Evolutionary conservation across 108 stramenopile genomes (phyloP).

Genomic region (Cyclotella cryptica): DNA sequence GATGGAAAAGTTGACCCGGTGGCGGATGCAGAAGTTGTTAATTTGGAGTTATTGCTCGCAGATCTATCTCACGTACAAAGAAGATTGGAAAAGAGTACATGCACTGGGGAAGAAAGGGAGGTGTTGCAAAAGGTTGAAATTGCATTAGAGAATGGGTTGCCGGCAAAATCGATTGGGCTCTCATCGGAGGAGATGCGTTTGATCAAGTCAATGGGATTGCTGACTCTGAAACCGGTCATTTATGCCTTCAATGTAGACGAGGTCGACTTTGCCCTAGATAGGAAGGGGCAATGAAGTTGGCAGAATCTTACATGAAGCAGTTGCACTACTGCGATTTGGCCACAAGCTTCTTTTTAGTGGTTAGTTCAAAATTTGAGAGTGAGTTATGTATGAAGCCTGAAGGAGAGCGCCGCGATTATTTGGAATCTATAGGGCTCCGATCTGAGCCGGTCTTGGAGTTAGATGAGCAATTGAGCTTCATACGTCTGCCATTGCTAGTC

Average conservation of each 20-base stretch:
- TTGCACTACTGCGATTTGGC: slow-evolving; percentile 55
- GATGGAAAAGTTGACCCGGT: slow-evolving; percentile 90
- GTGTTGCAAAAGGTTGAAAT: slow-evolving; percentile 65
- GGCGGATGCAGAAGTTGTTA: slow-evolving; percentile 88
- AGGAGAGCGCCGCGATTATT: slow-evolving; percentile 70
- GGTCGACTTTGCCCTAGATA: slow-evolving; percentile 57
- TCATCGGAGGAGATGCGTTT: slow-evolving; percentile 43
- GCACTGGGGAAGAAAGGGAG: slow-evolving; percentile 62
- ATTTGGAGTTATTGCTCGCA: slow-evolving; percentile 87
- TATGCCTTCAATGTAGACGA: slow-evolving; percentile 96
- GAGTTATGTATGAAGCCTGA: slow-evolving; percentile 55
- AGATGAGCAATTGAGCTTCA: slow-evolving; percentile 42
- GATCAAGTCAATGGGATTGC: slow-evolving; percentile 76
- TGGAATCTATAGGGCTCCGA: slow-evolving; percentile 64
- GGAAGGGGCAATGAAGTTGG: slow-evolving; percentile 49
- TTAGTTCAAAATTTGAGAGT: slow-evolving; percentile 87
- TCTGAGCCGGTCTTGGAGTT: slow-evolving; percentile 27
- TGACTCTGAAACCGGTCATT: slow-evolving; percentile 87
- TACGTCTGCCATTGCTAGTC: slow-evolving; percentile 54
- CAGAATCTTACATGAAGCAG: slow-evolving; percentile 60
- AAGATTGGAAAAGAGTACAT: slow-evolving; percentile 69
- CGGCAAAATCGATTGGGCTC: slow-evolving; percentile 70
- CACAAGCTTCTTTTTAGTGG: slow-evolving; percentile 61
- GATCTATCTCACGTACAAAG: slow-evolving; percentile 91
- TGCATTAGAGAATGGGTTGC: slow-evolving; percentile 64